Percentiles rank a stretch among this genome's conserved stretches.
These are phyloP conservation scores for Curvularia eragrostidis DNA, from an alignment of 2,329 filamentous ascomycete species.

Conservation along the genomic window DNA sequence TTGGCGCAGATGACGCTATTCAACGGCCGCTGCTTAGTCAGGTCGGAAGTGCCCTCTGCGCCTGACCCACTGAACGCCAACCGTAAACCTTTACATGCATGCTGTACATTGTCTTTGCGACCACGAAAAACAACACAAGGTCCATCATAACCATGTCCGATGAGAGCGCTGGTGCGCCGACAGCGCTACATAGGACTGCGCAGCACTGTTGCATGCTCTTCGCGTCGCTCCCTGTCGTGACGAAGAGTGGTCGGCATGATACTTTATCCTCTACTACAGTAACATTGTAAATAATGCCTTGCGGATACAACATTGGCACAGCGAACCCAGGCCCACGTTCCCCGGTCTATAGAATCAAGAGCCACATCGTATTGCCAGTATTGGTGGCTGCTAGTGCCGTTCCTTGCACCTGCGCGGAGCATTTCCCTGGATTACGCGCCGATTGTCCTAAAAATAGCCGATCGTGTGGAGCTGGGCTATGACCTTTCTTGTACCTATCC, in stretches of 20 bases:
- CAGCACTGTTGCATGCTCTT: neutral
- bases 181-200: neutral
- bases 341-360: slow-evolving; percentile 1
- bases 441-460: slow-evolving; percentile 24
- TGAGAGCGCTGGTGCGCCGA: neutral
- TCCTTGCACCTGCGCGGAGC: slow-evolving; percentile 3
- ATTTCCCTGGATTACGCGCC: slow-evolving; percentile 11
- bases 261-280: slow-evolving; percentile 1
- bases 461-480: neutral
- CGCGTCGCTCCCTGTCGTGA: neutral
- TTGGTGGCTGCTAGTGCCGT: slow-evolving; percentile 16
- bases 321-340: neutral
- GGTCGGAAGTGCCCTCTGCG: neutral
- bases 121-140: neutral
- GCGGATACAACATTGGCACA: neutral
- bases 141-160: neutral
- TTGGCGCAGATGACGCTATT: slow-evolving; percentile 26
- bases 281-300: neutral
- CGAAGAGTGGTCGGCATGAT: neutral
- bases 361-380: slow-evolving; percentile 11
- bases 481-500: slow-evolving; percentile 4
- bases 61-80: slow-evolving; percentile 3
- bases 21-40: slow-evolving; percentile 22
- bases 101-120: neutral
- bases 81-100: neutral